Conservation (phyloP, 371 early-diverging fungal genomes). For the Mucor piriformis region DNA sequence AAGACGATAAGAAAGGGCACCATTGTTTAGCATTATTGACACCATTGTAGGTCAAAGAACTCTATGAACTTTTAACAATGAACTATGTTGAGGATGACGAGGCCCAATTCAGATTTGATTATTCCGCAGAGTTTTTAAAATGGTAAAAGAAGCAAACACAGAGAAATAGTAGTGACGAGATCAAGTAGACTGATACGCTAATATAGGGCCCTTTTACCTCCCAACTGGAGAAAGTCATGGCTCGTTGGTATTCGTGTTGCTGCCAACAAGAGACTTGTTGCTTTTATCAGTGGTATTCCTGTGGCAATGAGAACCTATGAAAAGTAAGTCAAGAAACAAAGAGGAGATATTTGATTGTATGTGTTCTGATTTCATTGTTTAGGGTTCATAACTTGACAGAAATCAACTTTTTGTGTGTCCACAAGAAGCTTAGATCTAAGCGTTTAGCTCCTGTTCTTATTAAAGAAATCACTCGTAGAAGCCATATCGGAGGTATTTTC, state of each 20-base stretch:
- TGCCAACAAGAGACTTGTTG: conserved; percentile 86
- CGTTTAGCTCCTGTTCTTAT: conserved; percentile 98
- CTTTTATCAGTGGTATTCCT: conserved; percentile 94
- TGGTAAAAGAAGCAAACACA: conserved; percentile 63
- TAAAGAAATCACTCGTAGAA: conserved; percentile 96
- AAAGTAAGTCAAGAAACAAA: conserved; percentile 53
- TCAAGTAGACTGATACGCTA: neutral
- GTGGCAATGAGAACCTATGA: conserved; percentile 73
- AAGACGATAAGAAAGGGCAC: neutral
- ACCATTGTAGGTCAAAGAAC: conserved; percentile 68
- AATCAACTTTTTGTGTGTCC: conserved; percentile 99
- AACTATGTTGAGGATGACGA: conserved; percentile 98
- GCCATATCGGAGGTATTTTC: conserved; percentile 92
- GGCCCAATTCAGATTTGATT: conserved; percentile 94
- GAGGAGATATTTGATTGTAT: neutral
- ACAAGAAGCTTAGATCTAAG: conserved; percentile 94
- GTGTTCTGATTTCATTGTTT: neutral
- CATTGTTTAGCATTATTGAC: neutral
- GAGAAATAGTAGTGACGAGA: neutral
- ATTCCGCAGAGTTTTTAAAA: conserved; percentile 86
- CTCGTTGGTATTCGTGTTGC: conserved; percentile 90
- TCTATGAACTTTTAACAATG: conserved; percentile 82
- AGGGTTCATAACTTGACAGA: conserved; percentile 77
- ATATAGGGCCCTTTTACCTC: conserved; percentile 88
- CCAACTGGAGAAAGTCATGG: conserved; percentile 88